Evolutionary conservation across 2,329 filamentous ascomycete genomes (phyloP).

Genomic region (Clarireedia monteithiana): DNA sequence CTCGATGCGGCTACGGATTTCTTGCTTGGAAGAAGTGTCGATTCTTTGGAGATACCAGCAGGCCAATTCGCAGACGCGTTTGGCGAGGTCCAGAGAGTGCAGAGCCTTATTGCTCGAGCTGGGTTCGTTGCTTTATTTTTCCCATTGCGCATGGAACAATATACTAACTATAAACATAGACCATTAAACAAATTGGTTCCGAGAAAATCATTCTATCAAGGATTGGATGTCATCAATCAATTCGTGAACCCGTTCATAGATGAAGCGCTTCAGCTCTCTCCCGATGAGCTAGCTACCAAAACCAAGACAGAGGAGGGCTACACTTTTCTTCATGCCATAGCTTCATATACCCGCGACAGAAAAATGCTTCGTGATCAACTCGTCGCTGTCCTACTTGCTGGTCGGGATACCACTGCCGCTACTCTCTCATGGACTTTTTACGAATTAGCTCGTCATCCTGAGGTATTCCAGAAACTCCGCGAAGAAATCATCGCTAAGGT

Average conservation of each 20-base stretch:
- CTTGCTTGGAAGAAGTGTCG: conserved; percentile 69
- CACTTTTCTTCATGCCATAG: conserved; percentile 82
- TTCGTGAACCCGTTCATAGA: conserved; percentile 78
- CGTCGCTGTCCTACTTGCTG: conserved; percentile 73
- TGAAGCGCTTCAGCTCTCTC: conserved; percentile 57
- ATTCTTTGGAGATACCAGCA: conserved; percentile 45
- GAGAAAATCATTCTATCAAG: conserved; percentile 51
- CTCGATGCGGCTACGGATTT: conserved; percentile 85
- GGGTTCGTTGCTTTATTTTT: conserved; percentile 37
- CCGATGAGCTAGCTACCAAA: conserved; percentile 65
- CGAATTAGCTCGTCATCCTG: conserved; percentile 67
- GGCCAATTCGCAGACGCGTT: conserved; percentile 76
- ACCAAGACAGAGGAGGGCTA: conserved; percentile 64
- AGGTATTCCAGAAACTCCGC: conserved; percentile 59
- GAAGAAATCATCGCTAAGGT: conserved; percentile 62
- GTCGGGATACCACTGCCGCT: conserved; percentile 77
- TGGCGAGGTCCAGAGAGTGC: conserved; percentile 67
- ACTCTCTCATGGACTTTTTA: conserved; percentile 78
- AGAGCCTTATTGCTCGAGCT: conserved; percentile 57
- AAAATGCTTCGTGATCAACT: conserved; percentile 77
- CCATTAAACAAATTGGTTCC: conserved; percentile 58
- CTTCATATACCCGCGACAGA: conserved; percentile 66
- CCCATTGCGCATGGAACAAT: background rate
- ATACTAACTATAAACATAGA: conserved; percentile 29
- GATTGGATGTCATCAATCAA: conserved; percentile 61